Conservation (phyloP, 345 rosid species). For the Physaria fendleri region DNA sequence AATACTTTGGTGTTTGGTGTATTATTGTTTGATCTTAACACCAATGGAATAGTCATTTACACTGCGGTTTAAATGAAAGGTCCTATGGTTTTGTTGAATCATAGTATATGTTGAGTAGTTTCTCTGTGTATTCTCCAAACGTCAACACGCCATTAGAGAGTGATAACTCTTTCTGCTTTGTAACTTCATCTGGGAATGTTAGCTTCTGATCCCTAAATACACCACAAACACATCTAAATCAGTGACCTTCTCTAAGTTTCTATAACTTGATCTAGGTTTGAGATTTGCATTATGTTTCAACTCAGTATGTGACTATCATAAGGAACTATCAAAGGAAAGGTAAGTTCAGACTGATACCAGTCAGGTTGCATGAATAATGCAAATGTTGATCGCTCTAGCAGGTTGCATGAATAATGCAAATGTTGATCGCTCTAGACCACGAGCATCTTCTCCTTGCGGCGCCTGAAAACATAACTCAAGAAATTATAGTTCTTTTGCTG, state of each 20-base stretch:
- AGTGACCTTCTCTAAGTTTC: too few relatives aligned
- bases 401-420: constrained; percentile 97
- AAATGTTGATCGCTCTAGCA: constrained; percentile 79
- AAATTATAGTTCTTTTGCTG: neutral
- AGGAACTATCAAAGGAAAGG: too few relatives aligned
- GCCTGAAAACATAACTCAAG: constrained; percentile 46
- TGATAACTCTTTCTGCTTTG: constrained; percentile 54
- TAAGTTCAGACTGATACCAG: constrained; percentile 47
- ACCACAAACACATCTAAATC: neutral
- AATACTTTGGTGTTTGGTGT: too few relatives aligned
- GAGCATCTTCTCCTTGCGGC: constrained; percentile 61
- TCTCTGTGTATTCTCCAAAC: constrained; percentile 81
- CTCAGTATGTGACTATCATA: too few relatives aligned
- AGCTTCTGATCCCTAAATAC: constrained; percentile 68
- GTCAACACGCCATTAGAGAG: constrained; percentile 43
- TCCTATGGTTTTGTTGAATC: constrained; percentile 38
- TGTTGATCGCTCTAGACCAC: constrained; percentile 70
- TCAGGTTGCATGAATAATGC: constrained; percentile 98
- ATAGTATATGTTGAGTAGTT: constrained; percentile 69
- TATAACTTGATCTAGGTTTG: too few relatives aligned
- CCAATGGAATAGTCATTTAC: constrained; percentile 5
- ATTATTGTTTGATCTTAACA: neutral
- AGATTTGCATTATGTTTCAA: too few relatives aligned
- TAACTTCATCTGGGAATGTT: constrained; percentile 54
- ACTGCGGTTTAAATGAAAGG: neutral